A percentile compares a stretch with the other conserved stretches of the same genome.
phyloP scores from a whole-genome alignment of 257 asterid species.

The Solanum chmielewskii region DNA sequence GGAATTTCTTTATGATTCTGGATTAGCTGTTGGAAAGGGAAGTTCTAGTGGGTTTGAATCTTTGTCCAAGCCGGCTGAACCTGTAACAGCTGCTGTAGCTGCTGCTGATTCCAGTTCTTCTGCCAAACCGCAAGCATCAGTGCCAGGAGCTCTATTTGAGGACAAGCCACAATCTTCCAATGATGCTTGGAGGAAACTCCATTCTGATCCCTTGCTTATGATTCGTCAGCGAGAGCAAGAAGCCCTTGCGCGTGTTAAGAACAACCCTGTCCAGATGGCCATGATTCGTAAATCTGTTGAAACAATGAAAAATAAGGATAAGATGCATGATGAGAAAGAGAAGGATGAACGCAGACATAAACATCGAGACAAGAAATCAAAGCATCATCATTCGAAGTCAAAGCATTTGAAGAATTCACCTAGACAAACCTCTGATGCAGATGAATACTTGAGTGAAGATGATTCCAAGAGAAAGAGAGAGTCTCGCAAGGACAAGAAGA shows the following conservation, averaged over 20 bases:
- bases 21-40: constrained; percentile 87
- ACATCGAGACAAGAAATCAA: neutral
- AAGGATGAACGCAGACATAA: constrained; percentile 31
- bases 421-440: constrained; percentile 33
- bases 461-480: constrained; percentile 21
- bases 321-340: constrained; percentile 14
- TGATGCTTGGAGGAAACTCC: constrained; percentile 97
- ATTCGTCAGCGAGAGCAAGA: constrained; percentile 94
- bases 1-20: constrained; percentile 91
- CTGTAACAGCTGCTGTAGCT: constrained; percentile 9
- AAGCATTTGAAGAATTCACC: constrained; percentile 33
- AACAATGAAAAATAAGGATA: constrained; percentile 36
- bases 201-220: constrained; percentile 87
- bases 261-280: constrained; percentile 92
- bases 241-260: constrained; percentile 85
- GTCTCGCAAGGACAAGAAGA: constrained; percentile 9
- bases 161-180: constrained; percentile 89
- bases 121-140: constrained; percentile 36
- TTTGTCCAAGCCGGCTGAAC: constrained; percentile 32
- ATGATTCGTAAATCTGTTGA: constrained; percentile 93
- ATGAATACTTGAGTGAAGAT: constrained; percentile 29
- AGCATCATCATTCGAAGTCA: constrained; percentile 5
- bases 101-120: constrained; percentile 26
- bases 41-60: constrained; percentile 62
- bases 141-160: constrained; percentile 83